Evolutionary conservation across 2,329 filamentous ascomycete species (phyloP), one percentile per base, ranked within the genome.

Genomic region (Diaporthe capsici): DNA sequence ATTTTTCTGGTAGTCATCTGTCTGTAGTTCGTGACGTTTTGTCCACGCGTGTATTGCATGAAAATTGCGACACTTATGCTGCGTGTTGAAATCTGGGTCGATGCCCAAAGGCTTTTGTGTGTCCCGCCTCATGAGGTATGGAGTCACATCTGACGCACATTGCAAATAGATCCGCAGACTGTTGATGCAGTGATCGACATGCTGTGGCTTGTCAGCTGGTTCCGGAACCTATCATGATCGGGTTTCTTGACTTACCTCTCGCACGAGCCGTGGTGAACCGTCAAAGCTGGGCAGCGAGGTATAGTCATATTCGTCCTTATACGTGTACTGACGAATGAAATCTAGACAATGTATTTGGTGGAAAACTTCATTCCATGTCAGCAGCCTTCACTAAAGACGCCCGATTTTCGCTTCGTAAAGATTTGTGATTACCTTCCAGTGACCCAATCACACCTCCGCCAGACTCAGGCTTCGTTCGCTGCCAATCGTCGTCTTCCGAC

Each of bases 301-400:
- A 12, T 53, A 53, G 49, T 53, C 49, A 2, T 53, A 53, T 53
- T 53, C 49, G 49, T 53, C 49, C n/a, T 25, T 53, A 9, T 53
- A 53, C 49, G 49, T 53, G 49, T 53, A 53, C 8, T 53, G 49
- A 13, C 49, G 49, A 53, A 53, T 53, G 8, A 53, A 17, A 25
- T 53, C 49, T 53, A 53, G n/a, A 53, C 49, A 53, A 53, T 53
- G 49, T 53, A 53, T 53, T 53, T 53, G 49, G 49, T 53, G 49
- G 49, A 53, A 53, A 25, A 53, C 49, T 53, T 51, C 22, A 22
- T 13, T 17, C 34, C 34, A 53, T 53, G n/a, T 53, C 10, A 53
- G n/a, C n/a, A 25, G 8, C 1, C 9, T 53, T n/a, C 10, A 53
- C 5, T 13, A 12, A 0, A 15, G 49, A 25, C 49, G n/a, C 13